These are phyloP conservation scores for Phylloporus sp. DNA, from an alignment of 768 basidiomycete species.

Conservation along the genomic window DNA sequence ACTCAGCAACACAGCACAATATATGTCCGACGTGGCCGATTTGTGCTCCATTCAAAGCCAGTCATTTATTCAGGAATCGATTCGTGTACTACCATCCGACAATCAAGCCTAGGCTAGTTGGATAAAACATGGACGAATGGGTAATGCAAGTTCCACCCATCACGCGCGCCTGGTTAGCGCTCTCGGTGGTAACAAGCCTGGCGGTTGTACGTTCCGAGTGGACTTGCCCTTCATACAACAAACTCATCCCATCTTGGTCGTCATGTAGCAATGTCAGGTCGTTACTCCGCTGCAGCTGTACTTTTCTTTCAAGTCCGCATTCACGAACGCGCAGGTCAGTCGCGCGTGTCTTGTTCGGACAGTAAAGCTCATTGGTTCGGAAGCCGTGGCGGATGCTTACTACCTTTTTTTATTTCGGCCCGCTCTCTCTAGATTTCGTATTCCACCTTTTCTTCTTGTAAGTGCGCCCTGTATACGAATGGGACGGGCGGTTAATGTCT, in stretches of 20 bases:
- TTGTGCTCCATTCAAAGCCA: not conserved
- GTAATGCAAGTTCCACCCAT: constrained; percentile 88
- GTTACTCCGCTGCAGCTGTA: constrained; percentile 90
- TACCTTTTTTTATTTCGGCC: constrained; percentile 95
- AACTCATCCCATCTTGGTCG: constrained; percentile 3
- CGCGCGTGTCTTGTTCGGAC: not conserved
- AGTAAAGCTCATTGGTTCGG: constrained; percentile 11
- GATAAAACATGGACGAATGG: constrained; percentile 75
- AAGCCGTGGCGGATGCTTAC: constrained; percentile 87
- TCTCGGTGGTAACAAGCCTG: constrained; percentile 74
- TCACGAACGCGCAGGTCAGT: constrained; percentile 67
- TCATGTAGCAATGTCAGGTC: constrained; percentile 79
- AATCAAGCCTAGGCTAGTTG: constrained; percentile 3
- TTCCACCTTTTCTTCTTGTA: constrained; percentile 99
- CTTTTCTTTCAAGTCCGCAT: constrained; percentile 83
- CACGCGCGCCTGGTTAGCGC: constrained; percentile 78
- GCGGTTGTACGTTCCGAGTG: constrained; percentile 72
- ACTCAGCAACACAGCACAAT: constrained; percentile 15
- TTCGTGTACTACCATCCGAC: not conserved
- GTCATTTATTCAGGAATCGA: not conserved
- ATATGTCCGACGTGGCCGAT: constrained; percentile 7
- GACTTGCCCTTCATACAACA: not conserved
- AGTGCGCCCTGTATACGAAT: constrained; percentile 28
- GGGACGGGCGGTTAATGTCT: not conserved
- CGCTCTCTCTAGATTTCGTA: constrained; percentile 87